Conservation (phyloP, 257 asterid genomes). For the Solanum chmielewskii region DNA sequence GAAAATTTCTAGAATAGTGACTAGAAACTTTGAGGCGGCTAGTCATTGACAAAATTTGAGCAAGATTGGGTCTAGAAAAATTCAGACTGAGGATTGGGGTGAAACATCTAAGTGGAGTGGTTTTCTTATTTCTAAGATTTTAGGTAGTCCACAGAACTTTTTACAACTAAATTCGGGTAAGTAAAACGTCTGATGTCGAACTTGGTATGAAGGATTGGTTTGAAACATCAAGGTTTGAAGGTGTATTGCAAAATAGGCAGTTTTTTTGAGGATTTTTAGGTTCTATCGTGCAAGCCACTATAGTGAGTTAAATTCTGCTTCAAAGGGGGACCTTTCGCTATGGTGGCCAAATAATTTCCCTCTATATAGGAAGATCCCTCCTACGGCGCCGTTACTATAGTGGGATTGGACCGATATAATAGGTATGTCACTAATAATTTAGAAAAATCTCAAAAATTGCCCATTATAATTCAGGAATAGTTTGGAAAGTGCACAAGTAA, state of each 20-base stretch:
- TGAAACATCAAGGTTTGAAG: background rate
- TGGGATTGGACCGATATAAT: background rate
- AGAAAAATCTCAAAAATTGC: background rate
- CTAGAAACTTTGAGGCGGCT: background rate
- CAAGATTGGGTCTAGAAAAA: background rate
- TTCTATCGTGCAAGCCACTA: background rate
- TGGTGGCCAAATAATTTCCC: background rate
- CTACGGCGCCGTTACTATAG: too few relatives aligned
- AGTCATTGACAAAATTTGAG: background rate
- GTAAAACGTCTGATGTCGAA: background rate
- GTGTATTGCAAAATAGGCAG: background rate
- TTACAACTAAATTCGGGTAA: background rate
- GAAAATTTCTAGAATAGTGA: too few relatives aligned
- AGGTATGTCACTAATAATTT: background rate
- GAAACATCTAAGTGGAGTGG: background rate
- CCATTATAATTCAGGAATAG: background rate
- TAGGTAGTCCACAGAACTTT: background rate
- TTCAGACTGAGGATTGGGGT: background rate
- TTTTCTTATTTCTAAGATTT: background rate
- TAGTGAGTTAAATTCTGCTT: background rate
- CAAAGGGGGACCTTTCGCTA: background rate
- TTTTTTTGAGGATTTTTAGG: background rate
- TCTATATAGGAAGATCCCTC: background rate
- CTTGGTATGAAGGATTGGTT: background rate
- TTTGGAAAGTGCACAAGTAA: too few relatives aligned